Evolutionary conservation across 805 yeast genomes (phyloP).

Genomic region (Sugiyamaella americana): DNA sequence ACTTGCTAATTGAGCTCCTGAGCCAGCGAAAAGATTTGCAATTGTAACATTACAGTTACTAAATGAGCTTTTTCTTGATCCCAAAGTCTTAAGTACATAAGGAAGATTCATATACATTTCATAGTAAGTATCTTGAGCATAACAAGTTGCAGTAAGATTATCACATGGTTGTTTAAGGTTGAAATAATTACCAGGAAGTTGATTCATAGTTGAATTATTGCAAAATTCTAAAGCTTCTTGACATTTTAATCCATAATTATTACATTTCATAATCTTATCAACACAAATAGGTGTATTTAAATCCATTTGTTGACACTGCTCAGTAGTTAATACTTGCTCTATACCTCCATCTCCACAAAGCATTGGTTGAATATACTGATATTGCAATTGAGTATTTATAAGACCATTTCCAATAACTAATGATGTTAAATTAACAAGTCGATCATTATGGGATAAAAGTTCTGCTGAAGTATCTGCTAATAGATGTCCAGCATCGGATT

Average conservation of each 20-base stretch:
- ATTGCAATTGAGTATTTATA: constrained; percentile 77
- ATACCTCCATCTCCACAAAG: constrained; percentile 87
- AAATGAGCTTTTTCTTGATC: constrained; percentile 75
- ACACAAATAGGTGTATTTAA: constrained; percentile 60
- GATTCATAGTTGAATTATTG: constrained; percentile 59
- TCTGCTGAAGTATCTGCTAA: constrained; percentile 84
- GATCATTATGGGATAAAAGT: constrained; percentile 56
- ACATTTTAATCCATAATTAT: constrained; percentile 58
- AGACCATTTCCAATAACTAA: constrained; percentile 87
- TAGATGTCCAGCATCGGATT: constrained; percentile 85
- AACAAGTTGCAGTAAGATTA: constrained; percentile 47
- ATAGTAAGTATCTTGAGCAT: constrained; percentile 63
- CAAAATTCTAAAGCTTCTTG: constrained; percentile 83
- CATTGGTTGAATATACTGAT: constrained; percentile 79
- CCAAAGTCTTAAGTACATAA: constrained; percentile 68
- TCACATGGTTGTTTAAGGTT: constrained; percentile 50
- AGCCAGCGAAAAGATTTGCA: neutral
- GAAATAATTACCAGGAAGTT: constrained; percentile 62
- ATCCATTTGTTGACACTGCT: constrained; percentile 61
- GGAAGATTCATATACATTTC: constrained; percentile 69
- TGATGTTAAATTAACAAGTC: constrained; percentile 55
- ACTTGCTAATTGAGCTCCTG: neutral
- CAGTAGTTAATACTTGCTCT: constrained; percentile 59
- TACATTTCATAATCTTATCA: constrained; percentile 57
- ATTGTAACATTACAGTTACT: constrained; percentile 17